These are phyloP conservation scores for Akanthomyces muscarius DNA, from an alignment of 2,329 filamentous ascomycete species.

Conservation along the genomic window DNA sequence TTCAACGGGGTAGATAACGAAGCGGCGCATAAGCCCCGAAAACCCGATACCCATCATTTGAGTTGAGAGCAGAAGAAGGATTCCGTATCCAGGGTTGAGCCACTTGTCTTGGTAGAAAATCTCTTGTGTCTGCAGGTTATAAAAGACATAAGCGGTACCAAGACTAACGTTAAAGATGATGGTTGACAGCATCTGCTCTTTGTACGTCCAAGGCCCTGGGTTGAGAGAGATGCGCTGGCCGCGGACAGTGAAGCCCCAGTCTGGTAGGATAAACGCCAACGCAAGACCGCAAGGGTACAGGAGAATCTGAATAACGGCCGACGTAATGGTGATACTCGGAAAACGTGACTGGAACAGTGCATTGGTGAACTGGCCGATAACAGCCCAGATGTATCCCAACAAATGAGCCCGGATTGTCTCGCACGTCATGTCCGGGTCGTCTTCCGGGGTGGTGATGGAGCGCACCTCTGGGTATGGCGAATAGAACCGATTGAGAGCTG, in stretches of 20 bases:
- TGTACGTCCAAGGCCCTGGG: conserved; percentile 37
- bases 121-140: conserved; percentile 34
- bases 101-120: conserved; percentile 20
- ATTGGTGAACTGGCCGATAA: conserved; percentile 15
- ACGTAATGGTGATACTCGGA: conserved; percentile 10
- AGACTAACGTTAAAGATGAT: conserved; percentile 36
- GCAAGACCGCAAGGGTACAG: conserved; percentile 13
- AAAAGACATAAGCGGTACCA: conserved; percentile 33
- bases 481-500: conserved; percentile 12
- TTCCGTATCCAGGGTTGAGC: conserved; percentile 28
- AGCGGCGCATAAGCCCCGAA: conserved; percentile 31
- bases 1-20: conserved; percentile 23
- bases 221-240: conserved; percentile 30
- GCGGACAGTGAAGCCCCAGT: conserved; percentile 12
- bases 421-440: conserved; percentile 10
- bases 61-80: conserved; percentile 29
- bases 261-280: background rate
- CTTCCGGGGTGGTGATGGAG: conserved; percentile 9
- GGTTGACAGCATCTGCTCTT: conserved; percentile 38
- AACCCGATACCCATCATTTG: conserved; percentile 33
- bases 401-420: conserved; percentile 11
- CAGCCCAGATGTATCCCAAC: conserved; percentile 15
- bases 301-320: conserved; percentile 11
- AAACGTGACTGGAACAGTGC: conserved; percentile 11
- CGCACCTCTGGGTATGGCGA: conserved; percentile 15